Evolutionary conservation across 345 rosid species (phyloP).

Genomic region (Populus nigra): DNA sequence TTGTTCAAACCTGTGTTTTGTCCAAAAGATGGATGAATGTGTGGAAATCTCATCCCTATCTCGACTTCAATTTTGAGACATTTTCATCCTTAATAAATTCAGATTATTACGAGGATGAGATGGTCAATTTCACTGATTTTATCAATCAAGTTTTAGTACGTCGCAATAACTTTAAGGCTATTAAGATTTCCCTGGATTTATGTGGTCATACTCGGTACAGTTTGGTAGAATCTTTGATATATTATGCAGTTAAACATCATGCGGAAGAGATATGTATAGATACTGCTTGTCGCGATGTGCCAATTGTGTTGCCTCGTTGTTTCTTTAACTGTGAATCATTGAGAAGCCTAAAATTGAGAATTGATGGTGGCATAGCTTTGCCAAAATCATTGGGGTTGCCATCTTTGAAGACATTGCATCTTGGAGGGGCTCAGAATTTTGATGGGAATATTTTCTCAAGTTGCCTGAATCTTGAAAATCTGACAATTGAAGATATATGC

Average conservation of each 20-base stretch:
- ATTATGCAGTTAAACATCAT: not conserved
- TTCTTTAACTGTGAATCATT: not conserved
- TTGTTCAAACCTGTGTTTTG: conserved; percentile 10
- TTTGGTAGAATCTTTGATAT: not conserved
- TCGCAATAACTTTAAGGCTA: not conserved
- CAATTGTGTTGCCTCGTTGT: not conserved
- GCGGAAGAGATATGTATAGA: not conserved
- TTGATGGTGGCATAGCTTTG: not conserved
- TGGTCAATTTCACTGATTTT: not conserved
- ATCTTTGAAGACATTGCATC: not conserved
- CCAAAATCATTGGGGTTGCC: not conserved
- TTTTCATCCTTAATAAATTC: not conserved
- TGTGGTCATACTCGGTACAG: not conserved
- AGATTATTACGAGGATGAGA: not conserved
- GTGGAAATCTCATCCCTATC: not conserved
- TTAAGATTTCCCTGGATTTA: not conserved
- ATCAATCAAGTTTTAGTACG: not conserved
- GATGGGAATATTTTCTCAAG: not conserved
- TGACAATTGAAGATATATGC: not conserved
- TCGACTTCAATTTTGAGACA: not conserved
- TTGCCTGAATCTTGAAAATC: not conserved
- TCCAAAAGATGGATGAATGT: conserved; percentile 10
- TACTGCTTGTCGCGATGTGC: not conserved
- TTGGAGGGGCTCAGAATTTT: not conserved
- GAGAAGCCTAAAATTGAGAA: not conserved